Base-by-base conservation (phyloP, 2,329 filamentous ascomycete genomes). In the Cercospora sesami region DNA sequence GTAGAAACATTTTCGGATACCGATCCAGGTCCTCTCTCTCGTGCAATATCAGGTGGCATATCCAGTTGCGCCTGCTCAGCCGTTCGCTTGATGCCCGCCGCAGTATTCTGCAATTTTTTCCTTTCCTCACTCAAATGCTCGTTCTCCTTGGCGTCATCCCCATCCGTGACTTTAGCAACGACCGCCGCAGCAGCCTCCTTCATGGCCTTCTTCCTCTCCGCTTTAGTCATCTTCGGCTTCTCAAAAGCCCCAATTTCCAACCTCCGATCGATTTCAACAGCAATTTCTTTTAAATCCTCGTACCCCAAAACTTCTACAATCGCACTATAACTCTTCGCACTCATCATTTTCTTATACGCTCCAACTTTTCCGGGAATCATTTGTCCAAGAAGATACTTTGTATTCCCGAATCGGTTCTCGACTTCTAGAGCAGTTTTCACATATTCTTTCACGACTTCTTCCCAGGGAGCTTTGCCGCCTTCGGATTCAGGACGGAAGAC, bases 361-460 rank as follows among this genome's bases (percentile, higher is more conserved):
- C 86, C 83, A 59, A 87, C 83, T 78, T 93, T 96, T 16, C 94
- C 93, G 0, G 93, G 93, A 26, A 98, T 88, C 80, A 97, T 86
- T 78, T 97, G 92, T 51, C 87, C 87, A 30, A 99, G 87, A 33
- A 95, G 84, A 78, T 91, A 99, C 79, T 99, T 99, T 5, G 94
- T 97, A 81, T 99, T 99, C 55, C 91, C 90, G 79, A 90, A 95
- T 70, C 89, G 89, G 79, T 99, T 98, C 77, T 94, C 89, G 12
- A 93, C 88, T 65, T 91, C 88, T 74, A 99, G 83, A 31, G 89
- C 86, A 33, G 86, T 86, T 69, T 86, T 86, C 71, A 98, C 78
- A 77, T 97, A 98, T 71, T 89, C 85, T 70, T 87, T 85, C 3
- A 91, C 91, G 1, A 96, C 89, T 60, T 94, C 89, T 68, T 85